These are phyloP conservation scores for Withania somnifera DNA, from an alignment of 305 asterid genomes.

Conservation along the genomic window DNA sequence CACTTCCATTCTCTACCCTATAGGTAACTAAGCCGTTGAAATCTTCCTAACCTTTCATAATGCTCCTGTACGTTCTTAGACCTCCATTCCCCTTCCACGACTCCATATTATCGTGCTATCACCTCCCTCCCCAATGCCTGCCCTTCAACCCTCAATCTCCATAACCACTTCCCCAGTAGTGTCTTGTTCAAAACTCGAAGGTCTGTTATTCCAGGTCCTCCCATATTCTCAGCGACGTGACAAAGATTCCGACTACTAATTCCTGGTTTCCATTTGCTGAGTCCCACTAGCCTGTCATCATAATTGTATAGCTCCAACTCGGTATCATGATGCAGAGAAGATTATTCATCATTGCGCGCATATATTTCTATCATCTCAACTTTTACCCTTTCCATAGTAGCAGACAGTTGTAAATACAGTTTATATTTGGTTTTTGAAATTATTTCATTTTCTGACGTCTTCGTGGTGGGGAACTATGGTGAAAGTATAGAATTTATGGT, in stretches of 20 bases:
- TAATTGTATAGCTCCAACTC: not conserved
- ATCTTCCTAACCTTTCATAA: not conserved
- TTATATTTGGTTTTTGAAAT: not conserved
- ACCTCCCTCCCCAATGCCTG: not conserved
- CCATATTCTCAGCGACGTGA: not conserved
- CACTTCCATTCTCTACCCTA: not conserved
- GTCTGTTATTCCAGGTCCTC: not conserved
- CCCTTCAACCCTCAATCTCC: not conserved
- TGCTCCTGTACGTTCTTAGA: not conserved
- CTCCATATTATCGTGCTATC: not conserved
- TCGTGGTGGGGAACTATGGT: not conserved
- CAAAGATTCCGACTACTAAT: not conserved
- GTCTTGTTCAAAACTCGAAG: not conserved
- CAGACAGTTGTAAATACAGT: not conserved
- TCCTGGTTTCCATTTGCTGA: not conserved
- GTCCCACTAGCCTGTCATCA: not conserved
- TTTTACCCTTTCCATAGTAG: not conserved
- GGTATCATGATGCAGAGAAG: not conserved
- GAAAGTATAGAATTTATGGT: not conserved
- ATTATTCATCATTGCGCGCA: not conserved
- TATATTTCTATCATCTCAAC: not conserved
- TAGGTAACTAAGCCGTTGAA: not conserved
- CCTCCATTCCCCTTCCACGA: not conserved
- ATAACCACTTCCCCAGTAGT: not conserved
- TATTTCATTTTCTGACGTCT: not conserved